A percentile compares a stretch with the other conserved stretches of the same genome.
phyloP scores from a whole-genome alignment of 2,329 filamentous ascomycete species.

The Atkinsonella texensis region DNA sequence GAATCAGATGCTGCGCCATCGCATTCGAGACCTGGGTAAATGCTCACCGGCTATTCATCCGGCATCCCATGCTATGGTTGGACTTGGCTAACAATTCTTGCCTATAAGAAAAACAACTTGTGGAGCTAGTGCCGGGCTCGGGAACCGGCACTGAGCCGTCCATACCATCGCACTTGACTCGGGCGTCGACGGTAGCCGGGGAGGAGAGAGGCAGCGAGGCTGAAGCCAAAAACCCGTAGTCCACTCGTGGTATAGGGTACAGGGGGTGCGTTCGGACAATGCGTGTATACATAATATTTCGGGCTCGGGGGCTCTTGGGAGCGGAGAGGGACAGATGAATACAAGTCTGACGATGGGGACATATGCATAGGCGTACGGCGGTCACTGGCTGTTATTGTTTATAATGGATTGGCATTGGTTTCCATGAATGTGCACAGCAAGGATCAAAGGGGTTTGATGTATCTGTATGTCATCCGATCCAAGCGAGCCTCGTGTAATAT shows the following conservation, averaged over 20 bases:
- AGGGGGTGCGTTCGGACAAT: background rate
- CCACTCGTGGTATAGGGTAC: background rate
- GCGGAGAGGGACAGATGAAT: background rate
- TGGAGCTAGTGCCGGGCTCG: constrained; percentile 25
- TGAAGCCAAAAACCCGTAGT: constrained; percentile 10
- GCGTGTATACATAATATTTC: background rate
- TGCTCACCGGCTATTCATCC: background rate
- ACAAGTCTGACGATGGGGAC: background rate
- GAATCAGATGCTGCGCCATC: constrained; percentile 70
- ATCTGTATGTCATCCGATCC: too few relatives aligned
- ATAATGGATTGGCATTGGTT: background rate
- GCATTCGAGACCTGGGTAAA: constrained; percentile 61
- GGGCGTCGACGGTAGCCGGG: constrained; percentile 31
- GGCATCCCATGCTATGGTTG: background rate
- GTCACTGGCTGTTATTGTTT: background rate
- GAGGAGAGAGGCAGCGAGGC: constrained; percentile 17
- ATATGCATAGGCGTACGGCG: background rate
- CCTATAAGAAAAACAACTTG: constrained; percentile 37
- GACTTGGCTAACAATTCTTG: background rate
- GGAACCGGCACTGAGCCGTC: constrained; percentile 29
- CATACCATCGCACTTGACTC: constrained; percentile 36
- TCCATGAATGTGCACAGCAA: too few relatives aligned
- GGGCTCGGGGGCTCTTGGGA: background rate
- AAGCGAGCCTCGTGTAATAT: too few relatives aligned
- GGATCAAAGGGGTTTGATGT: too few relatives aligned